Percentiles rank a stretch among this genome's conserved stretches.
Conservation (phyloP, 192 early-diverging fungal genomes). For the Backusella morwellensis region DNA sequence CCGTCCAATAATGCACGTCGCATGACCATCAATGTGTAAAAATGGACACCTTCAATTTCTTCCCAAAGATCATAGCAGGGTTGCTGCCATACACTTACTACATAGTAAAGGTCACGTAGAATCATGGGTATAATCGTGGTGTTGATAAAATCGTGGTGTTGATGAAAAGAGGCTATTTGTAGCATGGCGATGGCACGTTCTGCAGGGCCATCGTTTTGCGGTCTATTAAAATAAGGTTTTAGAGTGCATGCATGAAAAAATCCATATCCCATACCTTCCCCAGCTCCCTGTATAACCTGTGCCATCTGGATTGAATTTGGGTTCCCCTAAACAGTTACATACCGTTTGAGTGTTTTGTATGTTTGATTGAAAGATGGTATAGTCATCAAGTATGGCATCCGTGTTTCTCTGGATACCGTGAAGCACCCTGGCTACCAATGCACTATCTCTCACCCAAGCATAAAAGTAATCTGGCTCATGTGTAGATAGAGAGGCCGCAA, state of each 20-base stretch:
- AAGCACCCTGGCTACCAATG: constrained; percentile 17
- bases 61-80: constrained; percentile 74
- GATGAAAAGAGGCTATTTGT: constrained; percentile 24
- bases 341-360: constrained; percentile 27
- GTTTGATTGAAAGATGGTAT: constrained; percentile 29
- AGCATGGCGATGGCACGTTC: constrained; percentile 44
- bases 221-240: constrained; percentile 33
- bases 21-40: constrained; percentile 68
- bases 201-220: constrained; percentile 73
- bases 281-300: constrained; percentile 44
- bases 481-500: constrained; percentile 24
- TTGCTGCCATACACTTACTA: constrained; percentile 45
- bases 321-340: constrained; percentile 55
- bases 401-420: constrained; percentile 13
- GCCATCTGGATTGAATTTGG: constrained; percentile 63
- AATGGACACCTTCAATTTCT: constrained; percentile 67
- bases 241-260: neutral
- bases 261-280: constrained; percentile 33
- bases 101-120: constrained; percentile 60
- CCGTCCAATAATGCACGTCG: constrained; percentile 60
- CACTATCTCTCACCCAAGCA: constrained; percentile 63
- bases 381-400: constrained; percentile 27
- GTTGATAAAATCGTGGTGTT: neutral
- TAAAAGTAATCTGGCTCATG: constrained; percentile 72
- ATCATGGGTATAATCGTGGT: constrained; percentile 27